Conservation (phyloP, 2,329 filamentous ascomycete species). For the Hypocreales sp. region DNA sequence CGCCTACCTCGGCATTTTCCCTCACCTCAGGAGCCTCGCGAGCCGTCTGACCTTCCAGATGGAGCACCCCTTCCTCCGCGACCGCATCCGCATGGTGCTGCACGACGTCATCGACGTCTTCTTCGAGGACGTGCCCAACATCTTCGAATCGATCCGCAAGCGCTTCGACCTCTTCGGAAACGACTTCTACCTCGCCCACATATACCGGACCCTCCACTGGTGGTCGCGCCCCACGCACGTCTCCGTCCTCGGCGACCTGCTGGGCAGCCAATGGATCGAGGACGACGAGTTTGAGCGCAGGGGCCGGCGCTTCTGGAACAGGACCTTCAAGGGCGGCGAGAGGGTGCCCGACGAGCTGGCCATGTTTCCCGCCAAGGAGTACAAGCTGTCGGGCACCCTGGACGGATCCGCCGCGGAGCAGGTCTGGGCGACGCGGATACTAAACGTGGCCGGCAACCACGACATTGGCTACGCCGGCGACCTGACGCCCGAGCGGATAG, state of each 20-base stretch:
- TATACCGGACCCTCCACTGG: slow-evolving; percentile 73
- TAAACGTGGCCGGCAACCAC: slow-evolving; percentile 90
- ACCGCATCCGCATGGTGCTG: slow-evolving; percentile 33
- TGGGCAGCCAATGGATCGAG: slow-evolving; percentile 90
- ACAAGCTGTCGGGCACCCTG: slow-evolving; percentile 33
- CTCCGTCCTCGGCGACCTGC: slow-evolving; percentile 74
- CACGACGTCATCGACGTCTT: slow-evolving; percentile 47
- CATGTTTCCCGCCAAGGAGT: slow-evolving; percentile 28
- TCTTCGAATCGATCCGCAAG: slow-evolving; percentile 57
- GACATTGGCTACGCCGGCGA: slow-evolving; percentile 95
- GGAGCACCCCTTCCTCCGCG: slow-evolving; percentile 28
- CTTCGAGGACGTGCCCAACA: slow-evolving; percentile 52
- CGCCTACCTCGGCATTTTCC: slow-evolving; percentile 34
- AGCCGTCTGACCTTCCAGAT: slow-evolving; percentile 32
- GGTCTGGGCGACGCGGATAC: slow-evolving; percentile 59
- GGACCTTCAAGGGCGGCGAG: slow-evolving; percentile 56
- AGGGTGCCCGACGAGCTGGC: slow-evolving; percentile 44
- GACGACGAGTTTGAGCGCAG: slow-evolving; percentile 70
- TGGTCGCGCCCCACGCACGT: slow-evolving; percentile 77
- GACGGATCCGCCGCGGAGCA: slow-evolving; percentile 26
- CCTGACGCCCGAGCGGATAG: slow-evolving; percentile 57
- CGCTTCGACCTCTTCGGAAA: slow-evolving; percentile 81
- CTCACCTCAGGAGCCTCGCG: slow-evolving; percentile 32
- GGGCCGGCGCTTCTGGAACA: slow-evolving; percentile 62
- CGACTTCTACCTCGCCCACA: slow-evolving; percentile 86